These are phyloP conservation scores for Sanghuangporus sanghuang DNA, from an alignment of 1,284 basidiomycete species.

Conservation along the genomic window DNA sequence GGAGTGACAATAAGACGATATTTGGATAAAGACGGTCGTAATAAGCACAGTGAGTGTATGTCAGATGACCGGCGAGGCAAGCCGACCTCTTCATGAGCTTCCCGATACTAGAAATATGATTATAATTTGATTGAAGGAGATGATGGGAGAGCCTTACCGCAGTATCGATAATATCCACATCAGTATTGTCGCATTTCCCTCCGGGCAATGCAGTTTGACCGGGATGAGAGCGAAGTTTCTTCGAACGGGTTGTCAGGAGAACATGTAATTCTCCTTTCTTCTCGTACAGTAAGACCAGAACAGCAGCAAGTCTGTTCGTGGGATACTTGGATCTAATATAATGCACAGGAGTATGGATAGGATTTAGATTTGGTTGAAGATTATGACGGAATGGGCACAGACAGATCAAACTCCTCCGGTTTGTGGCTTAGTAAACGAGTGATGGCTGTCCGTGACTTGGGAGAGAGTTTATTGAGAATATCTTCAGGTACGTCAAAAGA, in stretches of 20 bases:
- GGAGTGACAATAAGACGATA: conserved; percentile 62
- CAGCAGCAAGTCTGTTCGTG: conserved; percentile 55
- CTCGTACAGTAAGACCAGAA: conserved; percentile 76
- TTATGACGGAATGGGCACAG: conserved; percentile 30
- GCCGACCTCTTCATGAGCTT: conserved; percentile 79
- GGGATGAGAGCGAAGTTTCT: conserved; percentile 68
- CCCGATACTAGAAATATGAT: conserved; percentile 50
- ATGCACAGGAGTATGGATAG: conserved; percentile 1
- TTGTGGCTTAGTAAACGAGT: conserved; percentile 36
- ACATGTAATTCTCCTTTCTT: conserved; percentile 61
- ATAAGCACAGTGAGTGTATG: conserved; percentile 57
- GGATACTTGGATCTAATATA: conserved; percentile 42
- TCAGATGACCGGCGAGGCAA: conserved; percentile 54
- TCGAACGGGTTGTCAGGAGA: conserved; percentile 79
- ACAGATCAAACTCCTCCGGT: conserved; percentile 47
- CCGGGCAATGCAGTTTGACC: conserved; percentile 82
- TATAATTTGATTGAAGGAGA: neutral
- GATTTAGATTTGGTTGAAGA: conserved; percentile 1
- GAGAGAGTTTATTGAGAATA: conserved; percentile 28
- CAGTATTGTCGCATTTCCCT: conserved; percentile 70
- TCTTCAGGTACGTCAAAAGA: conserved; percentile 11
- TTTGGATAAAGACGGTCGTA: conserved; percentile 70
- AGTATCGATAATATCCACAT: conserved; percentile 58
- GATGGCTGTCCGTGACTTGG: conserved; percentile 33
- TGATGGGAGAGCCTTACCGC: conserved; percentile 50